Evolutionary conservation across 2,329 filamentous ascomycete species (phyloP).

Genomic region (Xylaria sp.): DNA sequence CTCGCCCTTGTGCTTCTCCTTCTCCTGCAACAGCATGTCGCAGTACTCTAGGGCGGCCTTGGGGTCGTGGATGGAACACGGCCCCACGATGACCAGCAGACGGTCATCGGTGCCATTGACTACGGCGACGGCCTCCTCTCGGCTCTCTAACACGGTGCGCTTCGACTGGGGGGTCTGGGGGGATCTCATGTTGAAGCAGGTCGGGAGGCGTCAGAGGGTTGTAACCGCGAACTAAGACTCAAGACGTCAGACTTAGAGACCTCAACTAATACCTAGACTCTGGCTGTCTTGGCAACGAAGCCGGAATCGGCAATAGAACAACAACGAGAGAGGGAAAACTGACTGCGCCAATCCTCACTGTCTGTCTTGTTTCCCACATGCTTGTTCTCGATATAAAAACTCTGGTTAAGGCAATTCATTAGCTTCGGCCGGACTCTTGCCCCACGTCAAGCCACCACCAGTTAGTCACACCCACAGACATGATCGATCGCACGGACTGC

Average conservation of each 20-base stretch:
- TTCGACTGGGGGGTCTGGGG: conserved; percentile 53
- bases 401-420: conserved; percentile 38
- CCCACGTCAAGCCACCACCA: background rate
- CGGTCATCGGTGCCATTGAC: conserved; percentile 61
- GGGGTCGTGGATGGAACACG: conserved; percentile 96
- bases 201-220: conserved; percentile 90
- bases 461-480: conserved; percentile 25
- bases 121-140: conserved; percentile 61
- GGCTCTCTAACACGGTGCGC: conserved; percentile 55
- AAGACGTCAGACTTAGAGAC: background rate
- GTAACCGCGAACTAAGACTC: conserved; percentile 67
- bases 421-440: conserved; percentile 6
- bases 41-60: conserved; percentile 88
- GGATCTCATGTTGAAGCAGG: conserved; percentile 90
- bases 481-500: conserved; percentile 5
- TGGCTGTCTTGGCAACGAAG: background rate
- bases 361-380: conserved; percentile 69
- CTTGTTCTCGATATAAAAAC: conserved; percentile 72
- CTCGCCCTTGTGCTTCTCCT: conserved; percentile 83
- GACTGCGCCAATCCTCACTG: conserved; percentile 80
- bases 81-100: conserved; percentile 74
- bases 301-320: background rate
- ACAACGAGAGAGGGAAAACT: conserved; percentile 27
- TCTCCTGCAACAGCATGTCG: conserved; percentile 70
- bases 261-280: background rate